phyloP scores from a whole-genome alignment of 139 green algal genomes.

The Closterium sp. region DNA sequence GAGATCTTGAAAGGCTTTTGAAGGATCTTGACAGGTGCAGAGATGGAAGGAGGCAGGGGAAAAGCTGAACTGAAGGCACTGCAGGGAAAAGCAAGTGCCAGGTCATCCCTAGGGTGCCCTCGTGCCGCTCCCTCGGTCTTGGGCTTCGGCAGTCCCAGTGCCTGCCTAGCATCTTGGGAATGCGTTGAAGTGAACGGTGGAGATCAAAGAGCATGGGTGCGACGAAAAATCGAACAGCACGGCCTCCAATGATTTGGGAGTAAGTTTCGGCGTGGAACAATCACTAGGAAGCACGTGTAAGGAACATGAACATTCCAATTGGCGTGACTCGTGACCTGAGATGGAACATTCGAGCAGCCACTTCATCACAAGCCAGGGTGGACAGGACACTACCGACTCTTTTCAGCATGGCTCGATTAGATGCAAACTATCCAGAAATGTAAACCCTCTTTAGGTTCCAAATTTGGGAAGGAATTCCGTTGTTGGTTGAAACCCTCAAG shows the following conservation, averaged over 20 bases:
- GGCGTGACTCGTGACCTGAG: neutral
- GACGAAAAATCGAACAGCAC: neutral
- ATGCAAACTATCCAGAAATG: no score
- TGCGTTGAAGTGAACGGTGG: neutral
- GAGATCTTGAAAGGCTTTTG: neutral
- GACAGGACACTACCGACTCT: no score
- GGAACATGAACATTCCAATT: neutral
- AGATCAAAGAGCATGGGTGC: neutral
- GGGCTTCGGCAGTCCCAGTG: neutral
- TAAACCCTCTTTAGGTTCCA: no score
- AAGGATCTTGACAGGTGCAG: no score
- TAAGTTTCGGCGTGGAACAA: neutral
- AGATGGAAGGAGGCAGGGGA: no score
- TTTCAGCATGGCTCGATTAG: no score
- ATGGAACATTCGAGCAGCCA: neutral
- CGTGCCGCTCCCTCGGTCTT: neutral
- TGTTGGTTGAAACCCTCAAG: neutral
- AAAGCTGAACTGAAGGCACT: no score
- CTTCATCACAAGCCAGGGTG: no score
- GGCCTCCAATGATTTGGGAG: neutral
- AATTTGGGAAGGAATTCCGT: no score
- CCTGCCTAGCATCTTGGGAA: neutral
- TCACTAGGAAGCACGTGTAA: neutral
- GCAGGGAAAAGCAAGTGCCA: neutral
- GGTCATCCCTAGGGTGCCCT: neutral